Evolutionary conservation across 129 eudicot genomes (phyloP).

Genomic region (Logfia minima): DNA sequence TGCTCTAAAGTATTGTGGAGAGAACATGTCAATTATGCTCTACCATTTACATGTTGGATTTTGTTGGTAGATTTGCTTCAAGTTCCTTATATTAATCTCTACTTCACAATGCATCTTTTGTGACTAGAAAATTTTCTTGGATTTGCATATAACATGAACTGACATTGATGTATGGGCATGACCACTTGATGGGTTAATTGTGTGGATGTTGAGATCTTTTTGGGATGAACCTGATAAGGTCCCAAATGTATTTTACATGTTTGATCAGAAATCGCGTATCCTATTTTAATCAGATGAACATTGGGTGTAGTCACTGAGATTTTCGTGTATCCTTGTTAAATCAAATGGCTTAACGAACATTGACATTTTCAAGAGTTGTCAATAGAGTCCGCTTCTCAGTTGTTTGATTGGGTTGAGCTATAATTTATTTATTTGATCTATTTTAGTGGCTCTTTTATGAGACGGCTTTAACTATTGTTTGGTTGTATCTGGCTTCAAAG

Average conservation of each 20-base stretch:
- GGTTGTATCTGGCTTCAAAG: no score
- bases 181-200: background rate
- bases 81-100: background rate
- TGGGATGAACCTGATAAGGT: background rate
- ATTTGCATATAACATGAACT: background rate
- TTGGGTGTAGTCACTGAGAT: no score
- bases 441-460: background rate
- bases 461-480: no score
- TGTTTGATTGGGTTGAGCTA: background rate
- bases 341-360: no score
- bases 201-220: background rate
- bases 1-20: background rate
- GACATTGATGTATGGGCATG: background rate
- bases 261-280: no score
- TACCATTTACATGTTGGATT: constrained; percentile 15
- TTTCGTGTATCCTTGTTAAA: no score
- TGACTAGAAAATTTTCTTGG: background rate
- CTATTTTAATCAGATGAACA: no score
- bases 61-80: constrained; percentile 12
- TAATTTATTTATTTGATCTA: background rate
- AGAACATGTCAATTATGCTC: constrained; percentile 19
- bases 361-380: background rate
- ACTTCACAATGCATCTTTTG: background rate
- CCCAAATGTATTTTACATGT: no score
- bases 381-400: background rate